phyloP scores from a whole-genome alignment of 2,329 filamentous ascomycete species.

The Helicocarpus griseus region DNA sequence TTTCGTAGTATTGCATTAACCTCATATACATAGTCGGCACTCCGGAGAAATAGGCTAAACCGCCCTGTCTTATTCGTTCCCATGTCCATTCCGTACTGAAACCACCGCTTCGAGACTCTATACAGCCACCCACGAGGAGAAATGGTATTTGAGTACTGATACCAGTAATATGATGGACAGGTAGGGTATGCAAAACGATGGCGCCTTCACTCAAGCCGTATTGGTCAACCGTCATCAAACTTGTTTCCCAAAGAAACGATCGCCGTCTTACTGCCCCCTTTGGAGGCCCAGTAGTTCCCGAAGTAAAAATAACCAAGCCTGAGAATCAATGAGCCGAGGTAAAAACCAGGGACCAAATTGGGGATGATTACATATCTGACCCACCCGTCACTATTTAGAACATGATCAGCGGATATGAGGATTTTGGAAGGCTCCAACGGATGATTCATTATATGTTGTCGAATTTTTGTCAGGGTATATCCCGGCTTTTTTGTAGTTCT shows the following conservation, averaged over 20 bases:
- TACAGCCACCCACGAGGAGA: constrained; percentile 30
- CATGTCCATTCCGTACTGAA: constrained; percentile 30
- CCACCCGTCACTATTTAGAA: constrained; percentile 22
- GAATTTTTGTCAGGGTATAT: constrained; percentile 18
- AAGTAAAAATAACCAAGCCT: constrained; percentile 20
- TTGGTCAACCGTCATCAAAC: constrained; percentile 19
- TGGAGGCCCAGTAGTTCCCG: constrained; percentile 19
- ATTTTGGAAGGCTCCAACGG: constrained; percentile 12
- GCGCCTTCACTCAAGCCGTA: constrained; percentile 19
- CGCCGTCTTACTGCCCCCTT: constrained; percentile 17
- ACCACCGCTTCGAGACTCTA: constrained; percentile 35
- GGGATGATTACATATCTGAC: constrained; percentile 15
- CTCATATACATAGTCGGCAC: constrained; percentile 38
- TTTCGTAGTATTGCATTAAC: constrained; percentile 26
- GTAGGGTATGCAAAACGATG: constrained; percentile 24
- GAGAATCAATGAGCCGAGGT: no score
- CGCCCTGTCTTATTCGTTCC: constrained; percentile 28
- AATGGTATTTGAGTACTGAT: constrained; percentile 27
- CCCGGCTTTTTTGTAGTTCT: constrained; percentile 10
- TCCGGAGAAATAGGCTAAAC: constrained; percentile 30
- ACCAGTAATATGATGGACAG: constrained; percentile 24
- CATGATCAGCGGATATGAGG: constrained; percentile 21
- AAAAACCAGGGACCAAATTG: no score
- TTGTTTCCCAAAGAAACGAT: background rate
- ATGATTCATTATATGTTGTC: constrained; percentile 12